Evolutionary conservation across 1,284 basidiomycete species (phyloP).

Genomic region (Cutaneotrichosporon dermatis): DNA sequence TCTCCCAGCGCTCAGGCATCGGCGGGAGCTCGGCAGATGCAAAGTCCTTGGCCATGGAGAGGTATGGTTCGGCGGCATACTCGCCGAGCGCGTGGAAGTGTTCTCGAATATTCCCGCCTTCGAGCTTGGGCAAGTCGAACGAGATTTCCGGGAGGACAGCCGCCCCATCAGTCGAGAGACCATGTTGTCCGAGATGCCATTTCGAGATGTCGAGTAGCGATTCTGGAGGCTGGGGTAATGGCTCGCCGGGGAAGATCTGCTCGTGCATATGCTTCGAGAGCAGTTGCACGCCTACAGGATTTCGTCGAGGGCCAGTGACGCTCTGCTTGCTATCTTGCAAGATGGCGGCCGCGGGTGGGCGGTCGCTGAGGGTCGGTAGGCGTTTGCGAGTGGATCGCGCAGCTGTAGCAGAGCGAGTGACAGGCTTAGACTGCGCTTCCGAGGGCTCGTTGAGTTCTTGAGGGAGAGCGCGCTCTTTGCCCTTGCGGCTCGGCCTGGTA

Average conservation of each 20-base stretch:
- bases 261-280: constrained; percentile 72
- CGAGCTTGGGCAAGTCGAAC: constrained; percentile 78
- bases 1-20: constrained; percentile 63
- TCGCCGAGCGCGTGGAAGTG: constrained; percentile 83
- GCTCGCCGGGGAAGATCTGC: constrained; percentile 74
- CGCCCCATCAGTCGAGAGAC: constrained; percentile 72
- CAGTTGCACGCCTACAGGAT: constrained; percentile 87
- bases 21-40: constrained; percentile 58
- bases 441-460: background rate
- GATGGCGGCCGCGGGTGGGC: no score
- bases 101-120: constrained; percentile 76
- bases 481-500: constrained; percentile 14
- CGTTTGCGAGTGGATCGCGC: no score
- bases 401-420: no score
- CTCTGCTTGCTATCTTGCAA: no score
- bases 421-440: no score
- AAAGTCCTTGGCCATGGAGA: constrained; percentile 66
- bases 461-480: constrained; percentile 24
- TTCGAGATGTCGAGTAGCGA: constrained; percentile 68
- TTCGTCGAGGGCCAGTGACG: constrained; percentile 51
- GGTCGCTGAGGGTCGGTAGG: no score
- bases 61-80: constrained; percentile 73
- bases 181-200: constrained; percentile 73
- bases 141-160: constrained; percentile 71
- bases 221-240: constrained; percentile 61